Percentiles rank a stretch among this genome's conserved stretches.
These are phyloP conservation scores for Polychytrium aggregatum DNA, from an alignment of 192 early-diverging fungal genomes.

Conservation along the genomic window DNA sequence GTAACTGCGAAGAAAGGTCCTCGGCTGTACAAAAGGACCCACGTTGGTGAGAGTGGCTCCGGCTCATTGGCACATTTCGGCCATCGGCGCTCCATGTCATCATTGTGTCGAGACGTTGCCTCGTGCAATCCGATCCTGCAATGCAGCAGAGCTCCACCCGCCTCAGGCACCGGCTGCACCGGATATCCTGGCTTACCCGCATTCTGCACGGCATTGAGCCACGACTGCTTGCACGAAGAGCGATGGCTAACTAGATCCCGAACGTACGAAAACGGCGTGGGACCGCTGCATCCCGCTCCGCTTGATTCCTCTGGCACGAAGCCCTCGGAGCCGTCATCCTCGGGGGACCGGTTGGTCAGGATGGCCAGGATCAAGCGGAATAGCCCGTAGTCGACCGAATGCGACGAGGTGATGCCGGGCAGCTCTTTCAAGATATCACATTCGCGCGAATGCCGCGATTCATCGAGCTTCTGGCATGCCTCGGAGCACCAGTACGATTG, in stretches of 20 bases:
- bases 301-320: background rate
- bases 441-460: constrained; percentile 13
- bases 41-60: no score
- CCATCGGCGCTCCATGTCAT: no score
- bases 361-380: constrained; percentile 20
- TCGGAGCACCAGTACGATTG: constrained; percentile 42
- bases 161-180: no score
- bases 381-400: constrained; percentile 20
- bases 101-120: no score
- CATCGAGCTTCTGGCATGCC: constrained; percentile 29
- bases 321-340: background rate
- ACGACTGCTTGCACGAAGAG: constrained; percentile 7
- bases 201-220: constrained; percentile 12
- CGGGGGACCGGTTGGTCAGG: constrained; percentile 1
- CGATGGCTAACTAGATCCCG: constrained; percentile 18
- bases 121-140: no score
- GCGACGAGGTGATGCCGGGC: constrained; percentile 16
- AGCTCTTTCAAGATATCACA: constrained; percentile 16
- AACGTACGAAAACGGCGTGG: constrained; percentile 7
- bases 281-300: background rate
- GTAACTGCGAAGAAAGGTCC: constrained; percentile 11
- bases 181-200: no score
- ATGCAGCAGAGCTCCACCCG: no score
- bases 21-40: no score
- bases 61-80: no score